Evolutionary conservation across 2,329 filamentous ascomycete species (phyloP).

Genomic region (Fusarium keratoplasticum): DNA sequence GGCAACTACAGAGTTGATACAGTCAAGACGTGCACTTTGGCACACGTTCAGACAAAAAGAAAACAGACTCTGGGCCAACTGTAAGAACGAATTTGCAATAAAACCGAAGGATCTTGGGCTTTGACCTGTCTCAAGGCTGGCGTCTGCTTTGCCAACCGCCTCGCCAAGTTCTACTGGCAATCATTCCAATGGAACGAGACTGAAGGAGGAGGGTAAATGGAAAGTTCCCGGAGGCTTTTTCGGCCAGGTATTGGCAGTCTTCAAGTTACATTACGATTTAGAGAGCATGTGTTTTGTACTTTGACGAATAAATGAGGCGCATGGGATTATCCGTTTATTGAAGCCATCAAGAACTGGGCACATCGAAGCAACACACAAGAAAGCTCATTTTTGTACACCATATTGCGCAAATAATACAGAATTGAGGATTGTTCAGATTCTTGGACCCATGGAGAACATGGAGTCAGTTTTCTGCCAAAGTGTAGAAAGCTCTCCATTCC

Average conservation of each 20-base stretch:
- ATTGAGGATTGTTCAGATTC: too few relatives aligned
- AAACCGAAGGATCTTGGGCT: neutral
- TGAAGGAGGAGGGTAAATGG: neutral
- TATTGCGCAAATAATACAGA: neutral
- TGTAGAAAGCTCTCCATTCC: neutral
- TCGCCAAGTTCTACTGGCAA: neutral
- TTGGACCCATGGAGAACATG: neutral
- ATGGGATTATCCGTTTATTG: neutral
- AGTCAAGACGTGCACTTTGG: constrained; percentile 5
- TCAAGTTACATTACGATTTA: neutral
- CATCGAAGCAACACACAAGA: neutral
- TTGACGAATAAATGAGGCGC: neutral
- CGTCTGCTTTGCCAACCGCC: neutral
- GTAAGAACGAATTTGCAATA: constrained; percentile 6
- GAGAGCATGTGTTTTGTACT: neutral
- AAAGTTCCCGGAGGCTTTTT: neutral
- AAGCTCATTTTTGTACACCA: neutral
- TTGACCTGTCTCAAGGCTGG: neutral
- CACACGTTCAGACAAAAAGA: constrained; percentile 1
- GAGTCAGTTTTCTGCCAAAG: neutral
- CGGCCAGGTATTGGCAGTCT: neutral
- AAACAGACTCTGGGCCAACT: neutral
- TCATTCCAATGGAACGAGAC: neutral
- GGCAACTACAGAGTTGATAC: neutral
- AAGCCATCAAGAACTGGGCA: neutral